phyloP scores from a whole-genome alignment of 768 basidiomycete genomes.

The Tulasnella sp. region DNA sequence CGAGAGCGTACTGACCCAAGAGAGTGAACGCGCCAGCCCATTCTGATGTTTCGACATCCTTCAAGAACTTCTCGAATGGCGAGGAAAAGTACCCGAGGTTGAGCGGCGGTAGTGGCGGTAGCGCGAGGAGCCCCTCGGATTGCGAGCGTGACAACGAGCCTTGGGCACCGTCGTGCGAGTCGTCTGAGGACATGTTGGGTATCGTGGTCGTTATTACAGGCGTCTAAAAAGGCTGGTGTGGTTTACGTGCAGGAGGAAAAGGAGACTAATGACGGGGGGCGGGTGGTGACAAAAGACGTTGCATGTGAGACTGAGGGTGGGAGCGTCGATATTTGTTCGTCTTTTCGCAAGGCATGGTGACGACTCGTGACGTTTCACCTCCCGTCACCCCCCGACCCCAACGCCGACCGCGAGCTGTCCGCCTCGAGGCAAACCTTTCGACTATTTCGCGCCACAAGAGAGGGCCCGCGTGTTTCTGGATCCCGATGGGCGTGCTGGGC shows the following conservation, averaged over 20 bases:
- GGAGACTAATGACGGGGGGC: not conserved
- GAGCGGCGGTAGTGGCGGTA: not conserved
- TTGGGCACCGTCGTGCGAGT: not conserved
- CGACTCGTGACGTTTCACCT: not conserved
- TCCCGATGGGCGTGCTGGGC: slow-evolving; percentile 50
- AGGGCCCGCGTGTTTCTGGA: not conserved
- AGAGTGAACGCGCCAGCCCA: slow-evolving; percentile 77
- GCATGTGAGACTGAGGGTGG: not conserved
- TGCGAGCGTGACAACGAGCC: not conserved
- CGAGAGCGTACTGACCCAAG: slow-evolving; percentile 42
- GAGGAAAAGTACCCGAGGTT: slow-evolving; percentile 45
- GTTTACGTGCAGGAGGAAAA: not conserved
- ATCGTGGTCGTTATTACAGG: not conserved
- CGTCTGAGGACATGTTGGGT: not conserved
- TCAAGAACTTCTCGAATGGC: slow-evolving; percentile 40
- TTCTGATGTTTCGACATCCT: slow-evolving; percentile 37
- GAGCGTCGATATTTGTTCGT: not conserved
- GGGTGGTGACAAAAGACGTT: not conserved
- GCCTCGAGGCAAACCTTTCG: not conserved
- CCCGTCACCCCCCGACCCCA: not conserved
- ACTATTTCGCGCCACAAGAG: not conserved
- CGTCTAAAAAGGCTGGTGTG: not conserved
- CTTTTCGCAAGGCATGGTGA: not conserved
- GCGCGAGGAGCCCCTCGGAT: not conserved
- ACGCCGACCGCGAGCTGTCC: not conserved